Conservation (phyloP, 2,329 filamentous ascomycete genomes). For the Paraconiothyrium brasiliense region DNA sequence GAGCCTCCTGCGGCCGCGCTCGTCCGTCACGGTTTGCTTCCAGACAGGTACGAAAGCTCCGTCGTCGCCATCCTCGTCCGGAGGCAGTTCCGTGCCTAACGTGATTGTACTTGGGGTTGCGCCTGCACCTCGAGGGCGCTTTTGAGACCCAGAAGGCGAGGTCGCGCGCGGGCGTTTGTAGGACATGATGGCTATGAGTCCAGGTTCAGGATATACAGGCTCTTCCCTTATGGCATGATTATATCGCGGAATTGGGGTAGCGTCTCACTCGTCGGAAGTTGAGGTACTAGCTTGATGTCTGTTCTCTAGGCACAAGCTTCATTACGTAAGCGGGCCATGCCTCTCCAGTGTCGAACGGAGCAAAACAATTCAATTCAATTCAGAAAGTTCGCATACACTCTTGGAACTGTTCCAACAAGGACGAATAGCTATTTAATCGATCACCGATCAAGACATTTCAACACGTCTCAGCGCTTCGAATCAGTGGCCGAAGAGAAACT, state of each 20-base stretch:
- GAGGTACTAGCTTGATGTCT: not conserved
- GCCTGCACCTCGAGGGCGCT: constrained; percentile 74
- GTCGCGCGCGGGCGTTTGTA: constrained; percentile 44
- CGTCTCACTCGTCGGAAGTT: not conserved
- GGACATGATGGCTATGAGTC: constrained; percentile 31
- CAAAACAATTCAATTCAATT: not conserved
- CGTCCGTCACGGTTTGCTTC: constrained; percentile 97
- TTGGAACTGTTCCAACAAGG: not conserved
- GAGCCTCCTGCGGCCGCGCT: constrained; percentile 85
- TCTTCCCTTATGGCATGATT: not conserved
- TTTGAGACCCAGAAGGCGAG: constrained; percentile 64
- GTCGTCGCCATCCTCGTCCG: constrained; percentile 81
- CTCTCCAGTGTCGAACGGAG: not conserved
- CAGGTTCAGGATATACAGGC: not conserved
- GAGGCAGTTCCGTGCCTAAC: constrained; percentile 80
- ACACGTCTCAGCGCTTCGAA: not conserved
- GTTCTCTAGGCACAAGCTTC: not conserved
- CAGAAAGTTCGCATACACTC: not conserved
- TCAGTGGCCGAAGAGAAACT: not conserved
- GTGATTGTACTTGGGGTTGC: constrained; percentile 48
- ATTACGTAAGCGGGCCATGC: constrained; percentile 6
- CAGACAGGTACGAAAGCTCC: constrained; percentile 94
- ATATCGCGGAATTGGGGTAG: not conserved
- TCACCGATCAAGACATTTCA: not conserved
- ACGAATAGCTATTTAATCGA: not conserved